phyloP scores from a whole-genome alignment of 441 rosid species.

The Erodium texanum region DNA sequence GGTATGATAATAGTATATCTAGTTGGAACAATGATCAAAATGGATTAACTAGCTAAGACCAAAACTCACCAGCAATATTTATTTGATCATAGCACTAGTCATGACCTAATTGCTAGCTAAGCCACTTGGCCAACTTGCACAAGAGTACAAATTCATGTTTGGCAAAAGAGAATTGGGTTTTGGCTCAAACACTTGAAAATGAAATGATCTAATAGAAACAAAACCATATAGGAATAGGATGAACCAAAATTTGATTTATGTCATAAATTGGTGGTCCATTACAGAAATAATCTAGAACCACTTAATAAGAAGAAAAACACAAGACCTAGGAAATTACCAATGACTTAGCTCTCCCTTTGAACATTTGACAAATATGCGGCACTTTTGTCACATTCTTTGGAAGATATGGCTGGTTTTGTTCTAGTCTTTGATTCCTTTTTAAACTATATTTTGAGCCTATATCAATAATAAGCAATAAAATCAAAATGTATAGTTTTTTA shows the following conservation, averaged over 20 bases:
- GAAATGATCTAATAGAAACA: not conserved
- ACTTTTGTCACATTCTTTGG: too few species aligned
- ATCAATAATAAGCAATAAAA: too few species aligned
- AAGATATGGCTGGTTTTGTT: too few species aligned
- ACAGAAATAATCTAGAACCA: not conserved
- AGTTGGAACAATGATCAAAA: not conserved
- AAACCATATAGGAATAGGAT: not conserved
- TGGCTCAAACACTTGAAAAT: too few species aligned
- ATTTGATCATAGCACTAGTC: not conserved
- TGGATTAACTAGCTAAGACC: not conserved
- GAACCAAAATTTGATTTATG: too few species aligned
- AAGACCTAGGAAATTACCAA: not conserved
- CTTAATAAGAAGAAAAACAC: not conserved
- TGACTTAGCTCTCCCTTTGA: not conserved
- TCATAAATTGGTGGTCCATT: not conserved
- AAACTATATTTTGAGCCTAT: too few species aligned
- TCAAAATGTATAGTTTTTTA: too few species aligned
- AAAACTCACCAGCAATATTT: not conserved
- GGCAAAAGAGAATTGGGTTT: too few species aligned
- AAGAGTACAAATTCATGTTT: too few species aligned
- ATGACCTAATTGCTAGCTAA: not conserved
- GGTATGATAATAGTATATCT: not conserved
- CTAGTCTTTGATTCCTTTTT: too few species aligned
- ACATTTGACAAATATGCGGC: too few species aligned
- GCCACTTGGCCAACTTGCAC: not conserved